phyloP scores from a whole-genome alignment of 2,329 filamentous ascomycete genomes.

The Mycogone perniciosa region DNA sequence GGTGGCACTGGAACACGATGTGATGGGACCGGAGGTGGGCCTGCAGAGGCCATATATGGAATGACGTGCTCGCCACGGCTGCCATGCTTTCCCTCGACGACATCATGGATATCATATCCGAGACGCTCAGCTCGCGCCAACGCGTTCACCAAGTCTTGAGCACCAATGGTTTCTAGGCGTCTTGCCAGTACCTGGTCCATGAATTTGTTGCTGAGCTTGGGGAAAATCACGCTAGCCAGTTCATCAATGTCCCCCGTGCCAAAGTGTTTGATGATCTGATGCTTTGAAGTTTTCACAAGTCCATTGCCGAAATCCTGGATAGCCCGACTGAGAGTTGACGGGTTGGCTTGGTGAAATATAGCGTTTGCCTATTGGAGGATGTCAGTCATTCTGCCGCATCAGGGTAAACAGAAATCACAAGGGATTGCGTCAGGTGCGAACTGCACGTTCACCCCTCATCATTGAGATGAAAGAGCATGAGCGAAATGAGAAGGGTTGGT shows the following conservation, averaged over 20 bases:
- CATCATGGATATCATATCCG: constrained; percentile 47
- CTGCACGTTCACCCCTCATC: no score
- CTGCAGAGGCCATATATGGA: constrained; percentile 21
- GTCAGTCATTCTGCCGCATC: constrained; percentile 18
- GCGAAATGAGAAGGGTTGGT: background rate
- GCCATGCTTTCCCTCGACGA: constrained; percentile 32
- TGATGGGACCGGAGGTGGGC: background rate
- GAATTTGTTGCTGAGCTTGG: constrained; percentile 42
- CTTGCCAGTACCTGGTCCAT: constrained; percentile 47
- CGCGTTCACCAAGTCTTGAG: constrained; percentile 49
- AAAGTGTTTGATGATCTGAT: constrained; percentile 38
- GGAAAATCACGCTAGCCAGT: constrained; percentile 37
- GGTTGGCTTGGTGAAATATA: constrained; percentile 38
- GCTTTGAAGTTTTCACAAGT: constrained; percentile 35
- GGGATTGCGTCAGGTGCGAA: no score
- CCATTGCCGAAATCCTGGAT: constrained; percentile 41
- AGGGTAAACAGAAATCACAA: background rate
- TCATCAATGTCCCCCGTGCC: constrained; percentile 38
- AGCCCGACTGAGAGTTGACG: constrained; percentile 30
- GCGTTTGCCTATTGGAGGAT: constrained; percentile 39
- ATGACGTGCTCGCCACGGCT: constrained; percentile 31
- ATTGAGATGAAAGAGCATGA: background rate
- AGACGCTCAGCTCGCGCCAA: constrained; percentile 51
- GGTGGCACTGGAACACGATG: background rate
- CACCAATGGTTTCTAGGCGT: constrained; percentile 48